A percentile compares a stretch with the other conserved stretches of the same genome.
Evolutionary conservation across 1,284 basidiomycete species (phyloP).

Genomic region (Cutaneotrichosporon curvatum): DNA sequence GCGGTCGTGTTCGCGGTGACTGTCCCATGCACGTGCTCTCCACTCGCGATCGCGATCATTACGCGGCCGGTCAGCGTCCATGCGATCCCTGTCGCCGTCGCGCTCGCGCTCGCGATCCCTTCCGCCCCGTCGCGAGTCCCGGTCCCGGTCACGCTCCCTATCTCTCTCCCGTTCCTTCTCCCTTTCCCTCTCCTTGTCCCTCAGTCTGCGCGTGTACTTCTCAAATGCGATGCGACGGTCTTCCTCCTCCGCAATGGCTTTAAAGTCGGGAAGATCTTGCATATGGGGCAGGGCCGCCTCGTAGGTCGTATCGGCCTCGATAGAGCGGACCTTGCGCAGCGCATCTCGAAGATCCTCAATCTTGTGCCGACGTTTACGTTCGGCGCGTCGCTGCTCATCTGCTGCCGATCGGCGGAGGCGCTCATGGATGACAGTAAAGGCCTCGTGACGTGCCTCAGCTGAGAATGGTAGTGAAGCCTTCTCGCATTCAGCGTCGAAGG

Average conservation of each 20-base stretch:
- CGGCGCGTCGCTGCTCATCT: slow-evolving; percentile 71
- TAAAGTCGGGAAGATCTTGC: slow-evolving; percentile 71
- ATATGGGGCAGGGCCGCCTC: slow-evolving; percentile 73
- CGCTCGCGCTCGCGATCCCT: slow-evolving; percentile 14
- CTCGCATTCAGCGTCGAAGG: slow-evolving; percentile 53
- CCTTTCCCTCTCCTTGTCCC: slow-evolving; percentile 66
- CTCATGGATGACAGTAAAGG: slow-evolving; percentile 61
- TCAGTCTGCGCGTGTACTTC: slow-evolving; percentile 79
- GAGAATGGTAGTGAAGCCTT: slow-evolving; percentile 34
- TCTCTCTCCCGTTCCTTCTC: slow-evolving; percentile 22
- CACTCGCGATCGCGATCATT: slow-evolving; percentile 43
- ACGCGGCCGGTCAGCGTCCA: slow-evolving; percentile 15
- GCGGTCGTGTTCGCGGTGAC: slow-evolving; percentile 14
- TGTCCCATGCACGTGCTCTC: slow-evolving; percentile 8
- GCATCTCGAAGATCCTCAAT: slow-evolving; percentile 96
- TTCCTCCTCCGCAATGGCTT: slow-evolving; percentile 68
- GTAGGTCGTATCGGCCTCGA: slow-evolving; percentile 65
- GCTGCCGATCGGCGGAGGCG: slow-evolving; percentile 64
- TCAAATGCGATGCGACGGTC: slow-evolving; percentile 67
- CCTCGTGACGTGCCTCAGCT: slow-evolving; percentile 53
- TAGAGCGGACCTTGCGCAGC: slow-evolving; percentile 73
- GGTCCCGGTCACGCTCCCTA: slow-evolving; percentile 40
- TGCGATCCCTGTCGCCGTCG: slow-evolving; percentile 33
- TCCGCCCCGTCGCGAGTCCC: not conserved
- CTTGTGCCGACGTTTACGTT: slow-evolving; percentile 74